Conservation (phyloP, 805 yeast species). For the Suhomyces sp. region DNA sequence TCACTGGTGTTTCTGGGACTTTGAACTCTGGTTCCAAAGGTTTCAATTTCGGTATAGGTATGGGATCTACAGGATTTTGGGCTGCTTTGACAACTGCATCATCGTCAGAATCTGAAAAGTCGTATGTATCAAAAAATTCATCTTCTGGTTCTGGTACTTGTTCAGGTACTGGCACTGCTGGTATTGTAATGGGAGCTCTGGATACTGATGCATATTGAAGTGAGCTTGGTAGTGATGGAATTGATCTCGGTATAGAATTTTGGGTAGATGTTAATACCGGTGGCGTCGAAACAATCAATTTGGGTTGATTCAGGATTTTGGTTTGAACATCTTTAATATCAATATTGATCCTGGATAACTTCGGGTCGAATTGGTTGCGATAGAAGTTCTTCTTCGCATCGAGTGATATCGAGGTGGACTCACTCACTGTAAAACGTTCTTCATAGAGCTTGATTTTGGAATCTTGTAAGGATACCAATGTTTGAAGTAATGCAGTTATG, state of each 20-base stretch:
- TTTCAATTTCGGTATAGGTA: too few relatives aligned
- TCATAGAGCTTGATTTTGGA: slow-evolving; percentile 8
- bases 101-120: slow-evolving; percentile 12
- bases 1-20: slow-evolving; percentile 4
- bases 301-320: background rate
- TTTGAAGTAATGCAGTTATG: background rate
- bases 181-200: too few relatives aligned
- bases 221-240: too few relatives aligned
- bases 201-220: too few relatives aligned
- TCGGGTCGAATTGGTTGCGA: slow-evolving; percentile 24
- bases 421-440: slow-evolving; percentile 30
- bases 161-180: background rate
- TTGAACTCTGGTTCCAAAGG: slow-evolving; percentile 1
- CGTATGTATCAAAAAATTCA: slow-evolving; percentile 9
- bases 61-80: slow-evolving; percentile 2
- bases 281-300: background rate
- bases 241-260: background rate
- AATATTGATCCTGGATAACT: slow-evolving; percentile 10
- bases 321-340: slow-evolving; percentile 3
- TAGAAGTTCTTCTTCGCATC: slow-evolving; percentile 35
- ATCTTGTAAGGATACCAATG: slow-evolving; percentile 6
- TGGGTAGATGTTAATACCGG: slow-evolving; percentile 7
- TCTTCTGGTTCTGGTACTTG: slow-evolving; percentile 3
- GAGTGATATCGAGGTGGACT: slow-evolving; percentile 37
- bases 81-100: slow-evolving; percentile 7